Evolutionary conservation across 1,284 basidiomycete species (phyloP).

Genomic region (Malassezia yamatoensis): DNA sequence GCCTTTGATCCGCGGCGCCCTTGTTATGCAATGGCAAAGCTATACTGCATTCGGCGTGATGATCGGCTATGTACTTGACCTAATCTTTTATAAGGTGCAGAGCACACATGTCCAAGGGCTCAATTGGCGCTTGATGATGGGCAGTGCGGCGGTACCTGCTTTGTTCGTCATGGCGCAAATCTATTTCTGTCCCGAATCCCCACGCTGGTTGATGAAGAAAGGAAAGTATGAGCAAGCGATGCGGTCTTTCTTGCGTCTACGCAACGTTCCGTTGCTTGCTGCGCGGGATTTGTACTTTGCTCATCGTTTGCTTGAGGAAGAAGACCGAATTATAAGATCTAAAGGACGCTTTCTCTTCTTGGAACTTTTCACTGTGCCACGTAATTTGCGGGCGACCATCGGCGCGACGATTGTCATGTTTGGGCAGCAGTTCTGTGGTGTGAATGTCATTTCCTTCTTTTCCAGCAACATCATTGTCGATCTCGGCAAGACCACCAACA

Average conservation of each 20-base stretch:
- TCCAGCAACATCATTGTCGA: conserved; percentile 15
- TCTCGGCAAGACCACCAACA: neutral
- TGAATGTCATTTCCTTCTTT: conserved; percentile 37
- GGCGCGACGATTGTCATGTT: conserved; percentile 49
- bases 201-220: conserved; percentile 30
- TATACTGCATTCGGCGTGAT: conserved; percentile 68
- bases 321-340: conserved; percentile 53
- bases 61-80: conserved; percentile 52
- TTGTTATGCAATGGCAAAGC: conserved; percentile 64
- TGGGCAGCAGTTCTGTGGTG: conserved; percentile 21
- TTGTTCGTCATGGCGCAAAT: conserved; percentile 19
- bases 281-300: conserved; percentile 58
- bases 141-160: conserved; percentile 11
- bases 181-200: conserved; percentile 32
- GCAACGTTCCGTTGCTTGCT: conserved; percentile 62
- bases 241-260: conserved; percentile 57
- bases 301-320: conserved; percentile 53
- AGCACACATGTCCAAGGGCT: neutral
- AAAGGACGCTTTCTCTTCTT: conserved; percentile 28
- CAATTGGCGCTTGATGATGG: conserved; percentile 25
- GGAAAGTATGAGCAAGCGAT: conserved; percentile 53
- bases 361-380: conserved; percentile 57
- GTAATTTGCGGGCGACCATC: conserved; percentile 53
- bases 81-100: conserved; percentile 14
- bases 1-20: conserved; percentile 61